Evolutionary conservation across 1,284 basidiomycete genomes (phyloP), one percentile per base, ranked within the genome.

Genomic region (Microbotryum scabiosae): DNA sequence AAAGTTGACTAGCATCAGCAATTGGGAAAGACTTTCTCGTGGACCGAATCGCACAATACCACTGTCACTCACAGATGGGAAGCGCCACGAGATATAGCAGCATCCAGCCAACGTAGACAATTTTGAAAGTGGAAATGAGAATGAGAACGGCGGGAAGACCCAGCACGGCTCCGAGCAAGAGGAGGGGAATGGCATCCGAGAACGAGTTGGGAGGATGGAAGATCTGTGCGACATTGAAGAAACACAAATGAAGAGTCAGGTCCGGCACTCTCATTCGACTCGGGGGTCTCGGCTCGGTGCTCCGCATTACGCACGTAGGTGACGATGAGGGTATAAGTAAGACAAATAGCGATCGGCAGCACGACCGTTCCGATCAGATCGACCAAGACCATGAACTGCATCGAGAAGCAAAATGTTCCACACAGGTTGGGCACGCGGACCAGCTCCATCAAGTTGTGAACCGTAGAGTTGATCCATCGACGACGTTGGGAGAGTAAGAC

Each of bases 381-480:
- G 90, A 99, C 94, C 76, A 96, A 91, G 57, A 97, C 91, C 73
- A 97, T 87, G 76, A 97, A 97, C 65, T 76, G 77, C 77, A 78
- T 78, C 46, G 75, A 76, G 63, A 78, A 77, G 70, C 73, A 78
- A 70, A 78, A 78, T 0, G 76, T 77, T 16, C 77, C 76, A 60
- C 76, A 98, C 25, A 98, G 82, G 73, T 98, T 91, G 67, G 90
- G 88, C 30, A 99, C 96, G 63, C 90, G 84, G 44, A 98, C 90
- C 43, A 99, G 86, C 76, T 99, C 96, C 92, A 97, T 97, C 57
- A 99, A 82, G 74, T 99, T 98, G 80, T 98, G 96, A 53, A 98
- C 89, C 0, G 96, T 98, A 50, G 92, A 97, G 77, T 97, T 98
- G 80, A 99, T 98, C 96, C 96, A 99, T 67, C 96, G 86, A 30